Percentiles rank a stretch among this genome's conserved stretches.
These are phyloP conservation scores for Chrysanthemum makinoi DNA, from an alignment of 129 eudicot genomes.

Conservation along the genomic window DNA sequence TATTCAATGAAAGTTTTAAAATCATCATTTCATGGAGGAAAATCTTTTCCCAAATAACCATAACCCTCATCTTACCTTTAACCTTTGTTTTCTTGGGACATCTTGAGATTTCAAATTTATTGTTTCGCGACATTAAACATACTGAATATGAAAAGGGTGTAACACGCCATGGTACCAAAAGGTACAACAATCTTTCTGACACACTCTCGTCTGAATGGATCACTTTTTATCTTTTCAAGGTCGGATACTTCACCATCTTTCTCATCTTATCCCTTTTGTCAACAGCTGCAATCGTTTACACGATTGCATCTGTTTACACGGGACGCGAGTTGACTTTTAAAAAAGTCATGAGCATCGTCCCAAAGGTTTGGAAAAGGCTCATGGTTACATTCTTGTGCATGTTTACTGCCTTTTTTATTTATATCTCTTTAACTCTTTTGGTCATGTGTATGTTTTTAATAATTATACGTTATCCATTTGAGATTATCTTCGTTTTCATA, in stretches of 20 bases:
- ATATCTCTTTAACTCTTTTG: slow-evolving; percentile 19
- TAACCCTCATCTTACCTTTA: slow-evolving; percentile 58
- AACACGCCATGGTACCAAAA: slow-evolving; percentile 21
- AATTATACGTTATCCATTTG: not conserved
- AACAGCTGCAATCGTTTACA: slow-evolving; percentile 69
- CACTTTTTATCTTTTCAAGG: slow-evolving; percentile 29
- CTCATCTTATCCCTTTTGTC: slow-evolving; percentile 56
- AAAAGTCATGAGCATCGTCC: slow-evolving; percentile 48
- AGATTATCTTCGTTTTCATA: not conserved
- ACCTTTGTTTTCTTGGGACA: slow-evolving; percentile 57
- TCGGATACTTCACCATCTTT: slow-evolving; percentile 43
- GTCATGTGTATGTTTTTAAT: not conserved
- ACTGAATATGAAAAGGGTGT: slow-evolving; percentile 24
- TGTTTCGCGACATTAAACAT: slow-evolving; percentile 22
- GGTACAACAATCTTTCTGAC: slow-evolving; percentile 30
- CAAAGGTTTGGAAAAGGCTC: slow-evolving; percentile 59
- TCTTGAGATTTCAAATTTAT: slow-evolving; percentile 26
- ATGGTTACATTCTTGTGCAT: slow-evolving; percentile 54
- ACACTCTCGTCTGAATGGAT: slow-evolving; percentile 33
- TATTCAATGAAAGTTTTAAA: slow-evolving; percentile 51
- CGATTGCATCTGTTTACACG: slow-evolving; percentile 54
- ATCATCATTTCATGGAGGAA: slow-evolving; percentile 43
- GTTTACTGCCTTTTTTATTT: slow-evolving; percentile 35
- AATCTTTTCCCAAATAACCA: slow-evolving; percentile 52
- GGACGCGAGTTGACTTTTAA: slow-evolving; percentile 41